These are phyloP conservation scores for Lentinula detonsa DNA, from an alignment of 768 basidiomycete species.

Conservation along the genomic window DNA sequence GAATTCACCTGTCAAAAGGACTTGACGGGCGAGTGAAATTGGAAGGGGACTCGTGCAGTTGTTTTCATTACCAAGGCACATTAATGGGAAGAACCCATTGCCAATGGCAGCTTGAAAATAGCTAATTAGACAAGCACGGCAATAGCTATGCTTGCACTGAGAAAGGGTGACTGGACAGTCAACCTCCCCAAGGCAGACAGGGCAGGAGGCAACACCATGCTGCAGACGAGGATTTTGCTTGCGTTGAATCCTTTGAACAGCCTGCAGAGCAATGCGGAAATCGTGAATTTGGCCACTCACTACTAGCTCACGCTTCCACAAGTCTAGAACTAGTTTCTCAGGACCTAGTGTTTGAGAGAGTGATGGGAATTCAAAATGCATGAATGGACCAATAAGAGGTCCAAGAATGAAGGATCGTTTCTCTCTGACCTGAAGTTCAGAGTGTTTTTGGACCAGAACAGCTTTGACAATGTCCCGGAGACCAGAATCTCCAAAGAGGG, in stretches of 20 bases:
- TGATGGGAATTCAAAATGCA: conserved; percentile 35
- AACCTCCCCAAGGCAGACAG: conserved; percentile 62
- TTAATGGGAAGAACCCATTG: conserved; percentile 61
- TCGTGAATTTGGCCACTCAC: conserved; percentile 51
- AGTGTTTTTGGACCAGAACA: conserved; percentile 41
- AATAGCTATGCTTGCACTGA: conserved; percentile 64
- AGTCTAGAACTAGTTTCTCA: conserved; percentile 52
- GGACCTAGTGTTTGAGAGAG: conserved; percentile 46
- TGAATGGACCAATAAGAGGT: conserved; percentile 37
- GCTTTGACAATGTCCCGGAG: conserved; percentile 34
- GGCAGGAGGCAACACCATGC: conserved; percentile 37
- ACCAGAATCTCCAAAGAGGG: conserved; percentile 45
- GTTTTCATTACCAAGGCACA: conserved; percentile 61
- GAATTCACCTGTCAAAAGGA: conserved; percentile 50
- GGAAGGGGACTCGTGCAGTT: conserved; percentile 55
- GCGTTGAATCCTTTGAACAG: conserved; percentile 23
- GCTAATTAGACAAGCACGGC: conserved; percentile 50
- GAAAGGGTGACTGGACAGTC: conserved; percentile 43
- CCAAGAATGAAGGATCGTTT: conserved; percentile 42
- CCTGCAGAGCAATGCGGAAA: conserved; percentile 36
- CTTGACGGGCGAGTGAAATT: conserved; percentile 38
- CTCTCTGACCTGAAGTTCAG: conserved; percentile 32
- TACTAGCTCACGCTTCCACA: conserved; percentile 32
- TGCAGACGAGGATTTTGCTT: conserved; percentile 18
- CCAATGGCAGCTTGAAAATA: conserved; percentile 57